Evolutionary conservation across 257 asterid genomes (phyloP), one percentile per base, ranked within the genome.

Genomic region (Solanum paucissectum): DNA sequence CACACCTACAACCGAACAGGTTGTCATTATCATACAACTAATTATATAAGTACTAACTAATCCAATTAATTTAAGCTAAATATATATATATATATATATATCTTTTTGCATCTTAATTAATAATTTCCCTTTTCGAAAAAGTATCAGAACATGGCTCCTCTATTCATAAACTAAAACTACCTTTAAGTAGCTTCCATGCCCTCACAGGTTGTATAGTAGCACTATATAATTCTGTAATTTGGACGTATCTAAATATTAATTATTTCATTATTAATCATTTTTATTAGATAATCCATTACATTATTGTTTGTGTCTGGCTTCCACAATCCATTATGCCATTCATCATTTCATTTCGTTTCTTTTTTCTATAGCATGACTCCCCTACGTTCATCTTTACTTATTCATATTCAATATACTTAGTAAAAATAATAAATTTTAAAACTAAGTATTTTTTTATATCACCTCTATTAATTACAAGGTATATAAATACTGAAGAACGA

Each of bases 1-100:
- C 76, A 52, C 85, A 83, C 86, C 64, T 81, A 88, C 87, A 86
- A 86, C 87, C 88, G 90, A 90, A 92, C 95, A 93, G 93, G 85
- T 91, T 94, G 96, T 90, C 94, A 89, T 74, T 83, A 88, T 58
- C 60, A 66, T 33, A 34, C 87, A 68, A 20, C 46, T 87, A 64
- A 11, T 23, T 25, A 40, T 64, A 25, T 16, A 52, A 16, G 23
- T 52, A 85, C 38, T 64, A 66, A 68, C 40, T 27, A 40, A 85
- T 66, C 77, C 69, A 66, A 38, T 85, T 40, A 66, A 66, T 85
- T 25, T 71, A 62, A 85, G 66, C 13, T 62, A 13, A 23, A 60
- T 25, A 25, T 4, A 64, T 64, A 38, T 8, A 5, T 60, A 5
- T 60, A n/a, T 64, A 40, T 16, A 3, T 27, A 11, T 66, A 20